Evolutionary conservation across 2,329 filamentous ascomycete genomes (phyloP).

Genomic region (Colletotrichum sp.): DNA sequence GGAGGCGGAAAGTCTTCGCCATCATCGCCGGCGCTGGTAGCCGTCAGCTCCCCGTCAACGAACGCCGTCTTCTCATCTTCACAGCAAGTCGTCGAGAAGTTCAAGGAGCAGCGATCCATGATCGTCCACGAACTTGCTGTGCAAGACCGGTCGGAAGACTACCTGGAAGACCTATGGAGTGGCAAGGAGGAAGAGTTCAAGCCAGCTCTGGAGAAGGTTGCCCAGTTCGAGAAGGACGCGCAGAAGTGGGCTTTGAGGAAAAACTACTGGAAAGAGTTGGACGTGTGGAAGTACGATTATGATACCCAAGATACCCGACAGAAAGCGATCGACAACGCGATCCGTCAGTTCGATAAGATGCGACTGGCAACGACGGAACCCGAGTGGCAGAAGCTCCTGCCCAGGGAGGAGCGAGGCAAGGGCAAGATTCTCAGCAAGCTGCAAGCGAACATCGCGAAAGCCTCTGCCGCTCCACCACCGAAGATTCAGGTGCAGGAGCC

Average conservation of each 20-base stretch:
- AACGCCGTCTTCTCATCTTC: conserved; percentile 55
- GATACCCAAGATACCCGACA: conserved; percentile 59
- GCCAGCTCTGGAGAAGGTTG: conserved; percentile 62
- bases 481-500: conserved; percentile 55
- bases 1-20: conserved; percentile 46
- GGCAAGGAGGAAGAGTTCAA: conserved; percentile 60
- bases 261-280: conserved; percentile 66
- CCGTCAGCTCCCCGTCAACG: conserved; percentile 57
- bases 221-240: conserved; percentile 50
- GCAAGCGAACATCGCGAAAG: conserved; percentile 62
- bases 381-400: conserved; percentile 67
- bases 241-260: conserved; percentile 63
- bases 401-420: conserved; percentile 61
- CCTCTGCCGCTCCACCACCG: conserved; percentile 44
- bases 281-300: conserved; percentile 68
- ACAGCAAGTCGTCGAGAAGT: conserved; percentile 56
- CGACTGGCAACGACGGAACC: conserved; percentile 60
- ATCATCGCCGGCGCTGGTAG: conserved; percentile 60
- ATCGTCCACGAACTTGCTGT: conserved; percentile 68
- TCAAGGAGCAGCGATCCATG: conserved; percentile 56
- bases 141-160: conserved; percentile 53
- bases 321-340: conserved; percentile 64
- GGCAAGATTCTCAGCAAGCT: conserved; percentile 67
- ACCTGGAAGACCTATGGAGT: conserved; percentile 55
- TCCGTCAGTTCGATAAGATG: conserved; percentile 64